Evolutionary conservation across 2,329 filamentous ascomycete genomes (phyloP), one percentile per base, ranked within the genome.

Genomic region (Westerdykella aurantiaca): DNA sequence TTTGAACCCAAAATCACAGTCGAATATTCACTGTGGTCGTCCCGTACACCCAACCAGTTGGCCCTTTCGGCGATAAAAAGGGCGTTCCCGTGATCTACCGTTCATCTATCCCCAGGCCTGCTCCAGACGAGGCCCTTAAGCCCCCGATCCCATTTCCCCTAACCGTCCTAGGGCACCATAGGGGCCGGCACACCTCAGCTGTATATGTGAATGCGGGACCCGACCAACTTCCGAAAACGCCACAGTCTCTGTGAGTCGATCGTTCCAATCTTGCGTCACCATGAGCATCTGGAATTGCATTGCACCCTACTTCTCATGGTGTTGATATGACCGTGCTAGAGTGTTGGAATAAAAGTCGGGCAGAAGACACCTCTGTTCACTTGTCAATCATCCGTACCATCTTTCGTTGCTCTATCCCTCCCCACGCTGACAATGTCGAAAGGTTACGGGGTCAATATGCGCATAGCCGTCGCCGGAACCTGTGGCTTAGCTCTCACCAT

Each of bases 401-500:
- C 25, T 29, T 7, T 29, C 25, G 11, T 29, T 29, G 9, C 25
- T 12, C 2, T 29, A 29, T 9, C 25, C 25, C 25, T 9, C 7
- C 10, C 10, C 11, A 9, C 11, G 13, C 33, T 35, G 7, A 35
- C n/a, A 9, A 35, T 35, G 33, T 18, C 33, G 33, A 35, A 35
- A 18, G 17, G 3, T 18, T 18, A 18, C 33, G 5, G 17, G 3
- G 9, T 12, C n/a, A 78, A 73, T 64, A 81, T 82, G 73, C 74
- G 78, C 59, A 72, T 83, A 55, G 80, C 79, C 37, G 74, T 83
- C 52, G 80, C 79, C 51, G 80, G 80, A 34, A 80, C 76, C 40
- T 77, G 79, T 50, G 78, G 78, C 41, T 68, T 84, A 43, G 79
- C 79, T 43, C 72, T 76, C 47, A 68, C 76, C 29, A 75, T 83